A percentile compares a stretch with the other conserved stretches of the same genome.
Evolutionary conservation across 768 basidiomycete genomes (phyloP).

Genomic region (Rhizopogon sp.): DNA sequence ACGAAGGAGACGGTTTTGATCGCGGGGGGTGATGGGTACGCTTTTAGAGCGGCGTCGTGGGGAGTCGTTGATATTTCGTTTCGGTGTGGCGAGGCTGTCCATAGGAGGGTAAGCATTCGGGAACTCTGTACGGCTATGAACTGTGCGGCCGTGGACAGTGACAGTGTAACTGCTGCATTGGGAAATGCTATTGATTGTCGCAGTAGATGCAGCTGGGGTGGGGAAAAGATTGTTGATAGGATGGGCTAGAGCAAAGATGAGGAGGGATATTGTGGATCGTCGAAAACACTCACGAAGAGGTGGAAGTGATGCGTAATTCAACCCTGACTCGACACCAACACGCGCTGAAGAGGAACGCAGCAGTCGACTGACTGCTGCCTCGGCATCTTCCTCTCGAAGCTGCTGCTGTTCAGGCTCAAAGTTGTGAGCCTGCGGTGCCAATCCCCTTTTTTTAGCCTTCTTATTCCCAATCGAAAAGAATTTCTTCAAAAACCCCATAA

Average conservation of each 20-base stretch:
- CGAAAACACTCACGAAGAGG: conserved; percentile 59
- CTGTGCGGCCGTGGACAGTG: conserved; percentile 60
- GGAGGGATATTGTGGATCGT: conserved; percentile 5
- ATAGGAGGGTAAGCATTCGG: conserved; percentile 53
- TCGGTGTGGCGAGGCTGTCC: conserved; percentile 21
- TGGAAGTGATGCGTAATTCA: conserved; percentile 53
- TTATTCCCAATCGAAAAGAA: conserved; percentile 65
- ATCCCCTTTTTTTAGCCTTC: conserved; percentile 45
- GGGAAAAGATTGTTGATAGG: conserved; percentile 57
- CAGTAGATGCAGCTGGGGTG: conserved; percentile 44
- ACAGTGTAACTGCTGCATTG: conserved; percentile 66
- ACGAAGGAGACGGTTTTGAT: conserved; percentile 48
- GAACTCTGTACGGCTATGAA: conserved; percentile 59
- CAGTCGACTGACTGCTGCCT: conserved; percentile 42
- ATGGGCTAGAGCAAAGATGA: conserved; percentile 41
- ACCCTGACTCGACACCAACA: conserved; percentile 50
- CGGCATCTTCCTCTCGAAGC: conserved; percentile 37
- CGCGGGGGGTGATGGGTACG: conserved; percentile 36
- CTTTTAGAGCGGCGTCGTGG: conserved; percentile 24
- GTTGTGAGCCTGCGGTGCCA: conserved; percentile 14
- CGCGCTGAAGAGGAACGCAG: conserved; percentile 72
- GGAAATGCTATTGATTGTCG: conserved; percentile 49
- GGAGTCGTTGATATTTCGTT: conserved; percentile 23
- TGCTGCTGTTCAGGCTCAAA: conserved; percentile 14
- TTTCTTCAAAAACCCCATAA: conserved; percentile 68